Base-by-base conservation (phyloP, 768 basidiomycete species). In the Kwoniella shandongensis region DNA sequence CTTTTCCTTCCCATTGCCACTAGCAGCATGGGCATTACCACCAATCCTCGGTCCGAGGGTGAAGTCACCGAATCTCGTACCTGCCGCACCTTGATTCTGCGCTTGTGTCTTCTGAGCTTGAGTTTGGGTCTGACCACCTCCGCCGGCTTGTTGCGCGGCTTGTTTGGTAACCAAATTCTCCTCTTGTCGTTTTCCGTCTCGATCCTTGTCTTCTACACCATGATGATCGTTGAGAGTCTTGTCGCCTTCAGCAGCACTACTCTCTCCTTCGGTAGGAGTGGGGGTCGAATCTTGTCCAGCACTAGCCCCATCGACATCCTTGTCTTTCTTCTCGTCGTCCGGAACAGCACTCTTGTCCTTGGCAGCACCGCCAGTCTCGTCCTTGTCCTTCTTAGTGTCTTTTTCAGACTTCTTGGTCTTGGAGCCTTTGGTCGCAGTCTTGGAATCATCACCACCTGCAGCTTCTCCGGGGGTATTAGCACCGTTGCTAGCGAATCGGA, bases 401-500 rank as follows among this genome's bases (percentile, higher is more conserved):
- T 57, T 42, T 6, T 54, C 62, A 29, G 51, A 46, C 15, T 56
- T 40, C 32, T 57, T 59, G 15, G 56, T 56, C 50, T 63, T 41
- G n/a, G 38, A 45, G 17, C 51, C 44, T 44, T 59, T 56, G 36
- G 35, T 26, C 6, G 26, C 20, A 12, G 26, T 49, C 29, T 63
- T 66, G 45, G 45, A 39, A 23, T 63, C 49, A 6, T 57, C 51
- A 13, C 50, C 59, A n/a, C 26, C 54, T 25, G 45, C 39, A 2
- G 30, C 48, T 15, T 59, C 50, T 8, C 50, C 63, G 8, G 64
- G 62, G 5, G 62, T 47, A 29, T 40, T 52, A 22, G 46, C 23
- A 45, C 61, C 63, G 25, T 40, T 41, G 32, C 25, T 54, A 4
- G 63, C 51, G 54, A 72, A 65, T 35, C 65, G 55, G 46, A 61